Conservation (phyloP, 805 yeast genomes). For the Schwanniomyces sp. region DNA sequence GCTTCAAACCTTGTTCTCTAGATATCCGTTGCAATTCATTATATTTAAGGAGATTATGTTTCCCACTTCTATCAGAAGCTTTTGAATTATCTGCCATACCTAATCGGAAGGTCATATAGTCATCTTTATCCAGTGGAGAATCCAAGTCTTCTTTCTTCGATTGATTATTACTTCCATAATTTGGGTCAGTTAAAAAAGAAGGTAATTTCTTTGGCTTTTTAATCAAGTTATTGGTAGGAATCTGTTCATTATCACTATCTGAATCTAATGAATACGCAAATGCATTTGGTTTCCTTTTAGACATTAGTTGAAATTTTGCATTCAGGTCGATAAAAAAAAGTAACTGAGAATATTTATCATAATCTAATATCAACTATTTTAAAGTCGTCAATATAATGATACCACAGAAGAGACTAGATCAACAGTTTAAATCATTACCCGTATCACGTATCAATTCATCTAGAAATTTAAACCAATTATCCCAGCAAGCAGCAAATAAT, state of each 20-base stretch:
- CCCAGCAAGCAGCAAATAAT: conserved; percentile 6
- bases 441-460: conserved; percentile 38
- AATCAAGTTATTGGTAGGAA: neutral
- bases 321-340: neutral
- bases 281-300: conserved; percentile 1
- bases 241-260: neutral
- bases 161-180: neutral
- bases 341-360: neutral
- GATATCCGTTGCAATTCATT: neutral
- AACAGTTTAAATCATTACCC: conserved; percentile 30
- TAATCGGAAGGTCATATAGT: conserved; percentile 11
- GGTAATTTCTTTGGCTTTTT: neutral
- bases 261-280: conserved; percentile 4
- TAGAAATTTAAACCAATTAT: conserved; percentile 26
- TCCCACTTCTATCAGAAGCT: neutral
- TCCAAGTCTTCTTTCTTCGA: neutral
- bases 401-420: conserved; percentile 26
- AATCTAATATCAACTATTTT: neutral
- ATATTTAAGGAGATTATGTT: neutral
- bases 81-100: neutral
- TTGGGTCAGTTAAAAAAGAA: neutral
- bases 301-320: neutral
- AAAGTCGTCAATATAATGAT: conserved; percentile 15
- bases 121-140: neutral
- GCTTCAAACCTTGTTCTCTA: conserved; percentile 3